A percentile compares a stretch with the other conserved stretches of the same genome.
Conservation (phyloP, 805 yeast species). For the Cyberlindnera veronae region DNA sequence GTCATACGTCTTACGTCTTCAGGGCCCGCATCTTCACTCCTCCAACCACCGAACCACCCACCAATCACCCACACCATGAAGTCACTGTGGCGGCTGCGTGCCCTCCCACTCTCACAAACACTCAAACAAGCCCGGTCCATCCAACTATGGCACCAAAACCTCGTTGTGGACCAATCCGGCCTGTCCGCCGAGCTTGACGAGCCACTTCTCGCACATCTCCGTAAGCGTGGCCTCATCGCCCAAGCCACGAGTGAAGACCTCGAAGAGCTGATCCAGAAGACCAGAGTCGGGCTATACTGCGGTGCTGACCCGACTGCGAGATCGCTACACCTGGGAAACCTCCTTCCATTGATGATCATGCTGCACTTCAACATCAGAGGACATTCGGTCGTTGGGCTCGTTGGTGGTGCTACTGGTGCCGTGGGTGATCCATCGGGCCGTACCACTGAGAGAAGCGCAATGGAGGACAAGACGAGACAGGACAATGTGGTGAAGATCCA, state of each 20-base stretch:
- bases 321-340: conserved; percentile 87
- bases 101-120: neutral
- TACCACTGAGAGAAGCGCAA: conserved; percentile 61
- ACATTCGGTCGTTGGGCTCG: conserved; percentile 75
- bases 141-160: conserved; percentile 15
- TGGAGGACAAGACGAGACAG: conserved; percentile 49
- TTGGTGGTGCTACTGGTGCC: conserved; percentile 93
- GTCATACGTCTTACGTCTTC: no score
- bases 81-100: neutral
- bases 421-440: conserved; percentile 98
- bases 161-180: conserved; percentile 20
- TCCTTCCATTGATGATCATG: conserved; percentile 80
- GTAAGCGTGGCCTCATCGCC: conserved; percentile 46
- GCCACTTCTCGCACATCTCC: conserved; percentile 39
- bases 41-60: neutral
- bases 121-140: conserved; percentile 2
- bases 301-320: conserved; percentile 96
- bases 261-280: conserved; percentile 25
- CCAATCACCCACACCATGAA: neutral
- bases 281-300: conserved; percentile 64
- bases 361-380: conserved; percentile 84
- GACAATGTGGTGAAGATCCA: conserved; percentile 59
- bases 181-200: conserved; percentile 30
- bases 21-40: no score
- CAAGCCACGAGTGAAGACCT: conserved; percentile 35